Evolutionary conservation across 257 asterid genomes (phyloP).

Genomic region (Scutellaria galericulata): DNA sequence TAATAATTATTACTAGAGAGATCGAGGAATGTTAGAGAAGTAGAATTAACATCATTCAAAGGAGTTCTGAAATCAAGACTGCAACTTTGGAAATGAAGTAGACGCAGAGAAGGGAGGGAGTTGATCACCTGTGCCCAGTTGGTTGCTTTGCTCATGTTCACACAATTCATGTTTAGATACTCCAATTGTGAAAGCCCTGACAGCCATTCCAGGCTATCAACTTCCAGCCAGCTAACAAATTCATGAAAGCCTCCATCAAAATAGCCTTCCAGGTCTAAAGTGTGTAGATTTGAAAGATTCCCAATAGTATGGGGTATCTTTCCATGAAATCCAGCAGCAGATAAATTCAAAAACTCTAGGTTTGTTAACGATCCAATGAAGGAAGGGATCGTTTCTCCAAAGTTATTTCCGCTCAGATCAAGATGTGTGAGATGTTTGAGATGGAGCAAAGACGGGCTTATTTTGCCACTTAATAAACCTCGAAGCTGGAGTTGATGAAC

Average conservation of each 20-base stretch:
- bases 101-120: constrained; percentile 25
- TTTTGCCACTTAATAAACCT: constrained; percentile 2
- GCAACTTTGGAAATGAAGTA: constrained; percentile 17
- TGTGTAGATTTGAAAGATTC: constrained; percentile 31
- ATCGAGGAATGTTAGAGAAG: constrained; percentile 30
- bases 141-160: constrained; percentile 28
- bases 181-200: constrained; percentile 32
- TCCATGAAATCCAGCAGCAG: constrained; percentile 11
- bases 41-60: not conserved
- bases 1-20: not conserved
- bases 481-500: not conserved
- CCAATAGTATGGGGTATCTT: constrained; percentile 8
- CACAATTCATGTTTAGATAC: constrained; percentile 17
- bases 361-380: not conserved
- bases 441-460: constrained; percentile 31
- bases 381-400: constrained; percentile 28
- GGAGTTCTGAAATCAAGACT: not conserved
- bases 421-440: constrained; percentile 24
- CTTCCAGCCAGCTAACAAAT: not conserved
- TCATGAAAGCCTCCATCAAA: too few species aligned
- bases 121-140: constrained; percentile 24
- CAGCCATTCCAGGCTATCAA: constrained; percentile 34
- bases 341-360: constrained; percentile 32
- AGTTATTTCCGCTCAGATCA: constrained; percentile 17
- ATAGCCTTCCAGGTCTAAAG: not conserved